Evolutionary conservation across 139 green algal species (phyloP), one percentile per base, ranked within the genome.

Genomic region (Tetratostichococcus sp.): DNA sequence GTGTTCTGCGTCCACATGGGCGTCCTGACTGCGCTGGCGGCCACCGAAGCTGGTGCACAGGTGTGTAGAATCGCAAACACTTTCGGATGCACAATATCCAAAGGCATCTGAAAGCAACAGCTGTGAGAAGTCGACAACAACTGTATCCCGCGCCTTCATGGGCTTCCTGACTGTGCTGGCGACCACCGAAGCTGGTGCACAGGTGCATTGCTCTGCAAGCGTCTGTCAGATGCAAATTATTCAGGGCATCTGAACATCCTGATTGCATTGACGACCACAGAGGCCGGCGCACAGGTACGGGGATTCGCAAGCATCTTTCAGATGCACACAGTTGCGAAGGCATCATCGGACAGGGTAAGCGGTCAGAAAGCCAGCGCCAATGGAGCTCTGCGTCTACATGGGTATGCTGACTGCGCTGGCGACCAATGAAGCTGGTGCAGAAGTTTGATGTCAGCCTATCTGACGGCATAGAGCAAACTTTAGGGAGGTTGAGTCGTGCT

Each of bases 341-440:
- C n/a, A n/a, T n/a, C n/a, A n/a, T n/a, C n/a, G n/a, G n/a, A n/a
- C n/a, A n/a, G n/a, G n/a, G n/a, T n/a, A n/a, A n/a, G n/a, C n/a
- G n/a, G n/a, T n/a, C n/a, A n/a, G n/a, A n/a, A n/a, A n/a, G n/a
- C n/a, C n/a, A n/a, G 72, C 73, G 26, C 78, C 80, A 16, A 33
- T 67, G 25, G 65, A 80, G 32, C 67, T 87, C 23, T 81, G 91
- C 69, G 85, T 80, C 5, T 92, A 91, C 66, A 73, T 94, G 66
- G 79, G 82, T 30, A 76, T 95, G 21, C 83, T 94, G 81, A 80
- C 79, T 19, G 79, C 85, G 0, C 79, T 95, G 43, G 88, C 88
- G 0, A 21, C 43, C 17, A 83, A 77, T 0, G 78, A 89, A 25
- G 74, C 83, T 26, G 90, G 89, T 31, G 86, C 80, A 3, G 50